Base-by-base conservation (phyloP, 2,329 filamentous ascomycete species). In the Sordariomycetes sp. region DNA sequence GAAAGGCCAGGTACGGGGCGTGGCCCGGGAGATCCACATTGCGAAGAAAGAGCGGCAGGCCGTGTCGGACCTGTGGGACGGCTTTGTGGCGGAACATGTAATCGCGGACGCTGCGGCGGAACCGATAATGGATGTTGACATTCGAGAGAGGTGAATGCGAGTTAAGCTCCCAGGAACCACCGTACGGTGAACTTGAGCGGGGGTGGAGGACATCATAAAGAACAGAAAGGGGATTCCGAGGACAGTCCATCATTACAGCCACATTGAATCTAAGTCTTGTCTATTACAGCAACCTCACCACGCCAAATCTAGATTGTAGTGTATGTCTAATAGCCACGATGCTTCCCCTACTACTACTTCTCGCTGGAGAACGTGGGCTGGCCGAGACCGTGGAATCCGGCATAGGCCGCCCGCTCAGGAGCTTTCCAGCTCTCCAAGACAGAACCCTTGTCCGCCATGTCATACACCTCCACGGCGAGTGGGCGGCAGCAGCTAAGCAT, bases 21-120 rank as follows among this genome's bases (percentile, higher is more conserved):
- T 94, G 20, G 89, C 90, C n/a, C 83, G 88, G 65, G 87, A 91
- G 64, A 86, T 93, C 55, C 86, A 82, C 68, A 76, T 74, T 18
- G 72, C 74, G 52, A 83, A 82, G 74, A 83, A 81, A 73, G 76
- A 76, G 53, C 77, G 77, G 64, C 76, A 80, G 68, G 71, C 40
- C 5, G 40, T n/a, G 40, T 46, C 40, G 18, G 40, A 46, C 16
- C 40, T 46, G 16, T 46, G 40, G 40, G 18, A 46, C 14, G 40
- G 40, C 6, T 46, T 46, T n/a, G 7, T 46, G 40, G 18, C 14
- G 18, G 40, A 46, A n/a, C 40, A 46, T 8, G 6, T 46, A 6
- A 46, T 46, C n/a, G 14, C 18, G 3, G 40, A n/a, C 16, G 40
- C 16, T 3, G 40, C 16, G 16, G 3, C 40, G 40, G 40, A n/a